These are phyloP conservation scores for Coccomyxa sp. DNA, from an alignment of 139 green algal species.

Conservation along the genomic window DNA sequence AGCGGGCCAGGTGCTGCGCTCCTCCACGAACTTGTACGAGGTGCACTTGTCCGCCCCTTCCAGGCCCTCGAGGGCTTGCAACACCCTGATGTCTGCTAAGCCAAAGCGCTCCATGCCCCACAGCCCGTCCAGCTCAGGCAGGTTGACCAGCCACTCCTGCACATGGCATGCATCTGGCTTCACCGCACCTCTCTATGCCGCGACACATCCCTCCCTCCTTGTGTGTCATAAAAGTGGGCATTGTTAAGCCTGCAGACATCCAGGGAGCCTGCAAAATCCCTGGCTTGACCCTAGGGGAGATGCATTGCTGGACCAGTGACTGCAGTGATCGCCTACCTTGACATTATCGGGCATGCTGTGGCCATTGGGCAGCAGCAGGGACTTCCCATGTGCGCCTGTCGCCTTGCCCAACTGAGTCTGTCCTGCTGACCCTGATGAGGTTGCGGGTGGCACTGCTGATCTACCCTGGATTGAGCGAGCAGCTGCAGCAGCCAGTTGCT, in stretches of 20 bases:
- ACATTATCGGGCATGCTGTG: not conserved
- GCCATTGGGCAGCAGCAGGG: not conserved
- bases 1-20: conserved; percentile 35
- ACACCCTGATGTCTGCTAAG: conserved; percentile 42
- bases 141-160: conserved; percentile 29
- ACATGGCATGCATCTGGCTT: no score
- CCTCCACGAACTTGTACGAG: conserved; percentile 42
- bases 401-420: not conserved
- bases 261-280: no score
- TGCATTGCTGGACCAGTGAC: not conserved
- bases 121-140: conserved; percentile 23
- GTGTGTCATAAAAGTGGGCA: no score
- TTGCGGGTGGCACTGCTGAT: not conserved
- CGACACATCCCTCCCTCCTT: no score
- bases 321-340: not conserved
- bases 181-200: no score
- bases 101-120: conserved; percentile 64
- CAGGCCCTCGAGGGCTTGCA: conserved; percentile 52
- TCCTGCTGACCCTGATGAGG: not conserved
- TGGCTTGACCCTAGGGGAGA: no score
- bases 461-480: conserved; percentile 1
- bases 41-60: conserved; percentile 3
- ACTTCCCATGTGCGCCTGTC: not conserved
- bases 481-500: conserved; percentile 14
- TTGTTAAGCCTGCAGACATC: no score